phyloP scores from a whole-genome alignment of 768 basidiomycete species.

The Boletus reticuloceps region DNA sequence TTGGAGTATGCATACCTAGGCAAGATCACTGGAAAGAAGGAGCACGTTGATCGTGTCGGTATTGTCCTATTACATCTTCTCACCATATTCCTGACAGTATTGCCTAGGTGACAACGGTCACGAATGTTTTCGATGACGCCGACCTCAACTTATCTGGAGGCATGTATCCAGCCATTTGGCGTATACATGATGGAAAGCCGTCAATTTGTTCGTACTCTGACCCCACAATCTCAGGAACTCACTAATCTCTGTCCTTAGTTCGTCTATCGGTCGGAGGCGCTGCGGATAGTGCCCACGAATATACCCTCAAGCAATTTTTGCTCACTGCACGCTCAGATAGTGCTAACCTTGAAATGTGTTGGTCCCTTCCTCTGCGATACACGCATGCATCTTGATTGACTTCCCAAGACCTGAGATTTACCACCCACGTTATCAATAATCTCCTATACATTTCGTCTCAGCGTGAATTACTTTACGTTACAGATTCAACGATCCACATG shows the following conservation, averaged over 20 bases:
- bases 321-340: constrained; percentile 62
- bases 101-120: constrained; percentile 47
- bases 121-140: constrained; percentile 44
- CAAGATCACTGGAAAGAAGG: constrained; percentile 68
- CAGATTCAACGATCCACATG: constrained; percentile 41
- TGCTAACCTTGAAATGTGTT: constrained; percentile 65
- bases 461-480: constrained; percentile 67
- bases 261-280: constrained; percentile 60
- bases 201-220: constrained; percentile 41
- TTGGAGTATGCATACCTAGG: constrained; percentile 85
- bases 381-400: constrained; percentile 2
- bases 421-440: constrained; percentile 59
- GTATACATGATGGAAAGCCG: constrained; percentile 45
- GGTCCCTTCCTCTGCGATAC: constrained; percentile 16
- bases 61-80: not conserved
- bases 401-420: constrained; percentile 54
- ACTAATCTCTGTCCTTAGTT: constrained; percentile 17
- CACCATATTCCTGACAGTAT: not conserved
- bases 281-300: constrained; percentile 77
- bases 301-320: constrained; percentile 71
- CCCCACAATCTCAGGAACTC: not conserved
- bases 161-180: constrained; percentile 65
- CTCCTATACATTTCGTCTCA: constrained; percentile 66
- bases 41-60: constrained; percentile 56
- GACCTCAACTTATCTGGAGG: constrained; percentile 49